Evolutionary conservation across 805 yeast species (phyloP).

Genomic region (Candida silvatica): DNA sequence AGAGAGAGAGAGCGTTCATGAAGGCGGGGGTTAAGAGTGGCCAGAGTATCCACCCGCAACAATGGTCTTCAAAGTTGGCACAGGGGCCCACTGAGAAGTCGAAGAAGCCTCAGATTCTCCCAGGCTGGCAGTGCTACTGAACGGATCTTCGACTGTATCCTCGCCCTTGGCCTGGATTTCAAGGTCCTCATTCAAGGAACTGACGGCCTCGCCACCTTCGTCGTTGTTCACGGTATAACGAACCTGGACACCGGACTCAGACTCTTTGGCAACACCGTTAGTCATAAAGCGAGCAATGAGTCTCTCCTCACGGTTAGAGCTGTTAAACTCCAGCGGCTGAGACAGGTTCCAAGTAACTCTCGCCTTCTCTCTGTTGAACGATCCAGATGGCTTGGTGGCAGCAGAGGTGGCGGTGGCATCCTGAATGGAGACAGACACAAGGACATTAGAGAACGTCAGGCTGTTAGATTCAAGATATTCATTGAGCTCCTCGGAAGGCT

Average conservation of each 20-base stretch:
- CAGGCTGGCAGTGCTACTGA: constrained; percentile 18
- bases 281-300: constrained; percentile 84
- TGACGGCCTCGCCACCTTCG: constrained; percentile 36
- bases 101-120: constrained; percentile 1
- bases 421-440: constrained; percentile 51
- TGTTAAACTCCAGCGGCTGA: constrained; percentile 29
- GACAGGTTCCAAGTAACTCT: constrained; percentile 79
- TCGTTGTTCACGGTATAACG: constrained; percentile 44
- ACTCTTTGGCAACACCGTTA: constrained; percentile 59
- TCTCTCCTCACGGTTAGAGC: constrained; percentile 42
- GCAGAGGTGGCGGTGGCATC: constrained; percentile 66
- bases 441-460: constrained; percentile 46
- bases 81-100: constrained; percentile 21
- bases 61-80: constrained; percentile 38
- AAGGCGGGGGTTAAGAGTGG: constrained; percentile 15
- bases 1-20: constrained; percentile 1
- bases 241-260: constrained; percentile 64
- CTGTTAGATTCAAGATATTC: constrained; percentile 25
- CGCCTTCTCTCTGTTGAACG: constrained; percentile 77
- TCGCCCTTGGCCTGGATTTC: constrained; percentile 18
- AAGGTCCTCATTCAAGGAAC: constrained; percentile 32
- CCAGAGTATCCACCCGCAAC: constrained; percentile 43
- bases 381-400: constrained; percentile 85
- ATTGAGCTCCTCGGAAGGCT: constrained; percentile 40
- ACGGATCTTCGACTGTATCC: constrained; percentile 25